Evolutionary conservation across 352 stramenopile genomes (phyloP), one percentile per base, ranked within the genome.

Genomic region (Globisporangium nagaii): DNA sequence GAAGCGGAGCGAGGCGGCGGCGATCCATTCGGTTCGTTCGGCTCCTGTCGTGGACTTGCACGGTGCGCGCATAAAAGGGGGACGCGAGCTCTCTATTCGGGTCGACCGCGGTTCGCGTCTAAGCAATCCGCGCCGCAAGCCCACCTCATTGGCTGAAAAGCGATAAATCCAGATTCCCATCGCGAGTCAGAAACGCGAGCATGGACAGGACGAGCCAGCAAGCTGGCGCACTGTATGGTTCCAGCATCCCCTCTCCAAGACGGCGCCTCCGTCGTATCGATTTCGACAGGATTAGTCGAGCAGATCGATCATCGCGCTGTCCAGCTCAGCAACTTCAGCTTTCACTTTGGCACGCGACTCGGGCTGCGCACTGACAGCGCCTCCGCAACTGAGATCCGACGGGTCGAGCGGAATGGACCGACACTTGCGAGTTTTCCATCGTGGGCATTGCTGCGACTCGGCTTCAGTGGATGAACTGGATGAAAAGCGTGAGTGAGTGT

Each of bases 21-120:
- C 13, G 17, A 53, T 60, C 53, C 46, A 60, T 60, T 46, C 53
- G 30, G 44, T 55, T 54, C 44, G n/a, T 28, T 22, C 12, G 34
- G 15, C 24, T 34, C 36, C 25, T 58, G 40, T 58, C 20, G 52
- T 58, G 24, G 37, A 40, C 34, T 57, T 57, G 47, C 35, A 46
- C 34, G 7, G 28, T 12, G 35, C n/a, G 27, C 24, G 28, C 31
- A 58, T 24, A 58, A 40, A 50, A 43, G 15, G 28, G n/a, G 40
- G 39, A 28, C 20, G 31, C 24, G 20, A 32, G 10, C 43, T 50
- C n/a, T 50, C 27, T 37, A 50, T 50, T 50, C 3, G 15, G n/a
- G 35, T 24, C 15, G 17, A 9, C 1, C 22, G 17, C 36, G 8
- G 36, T 41, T 8, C 36, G 3, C 25, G 1, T 35, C 11, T 34